phyloP scores from a whole-genome alignment of 1,284 basidiomycete genomes.

The Apiotrichum sp. region DNA sequence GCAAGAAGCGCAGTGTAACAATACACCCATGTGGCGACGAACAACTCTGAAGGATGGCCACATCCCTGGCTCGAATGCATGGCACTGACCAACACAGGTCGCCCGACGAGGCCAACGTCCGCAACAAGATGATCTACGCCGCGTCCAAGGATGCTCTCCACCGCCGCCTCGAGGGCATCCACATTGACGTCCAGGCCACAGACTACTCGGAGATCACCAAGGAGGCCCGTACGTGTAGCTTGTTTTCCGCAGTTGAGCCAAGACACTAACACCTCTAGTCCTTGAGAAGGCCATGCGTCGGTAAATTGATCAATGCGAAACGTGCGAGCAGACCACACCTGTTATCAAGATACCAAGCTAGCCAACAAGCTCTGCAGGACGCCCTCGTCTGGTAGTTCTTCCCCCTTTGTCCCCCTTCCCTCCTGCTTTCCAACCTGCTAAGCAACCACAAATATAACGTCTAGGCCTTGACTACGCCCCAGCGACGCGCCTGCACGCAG shows the following conservation, averaged over 20 bases:
- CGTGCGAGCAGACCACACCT: background rate
- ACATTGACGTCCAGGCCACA: constrained; percentile 75
- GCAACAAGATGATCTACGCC: constrained; percentile 91
- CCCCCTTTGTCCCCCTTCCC: too few species aligned
- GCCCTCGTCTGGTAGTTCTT: too few species aligned
- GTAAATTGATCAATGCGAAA: constrained; percentile 15
- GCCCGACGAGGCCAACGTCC: constrained; percentile 80
- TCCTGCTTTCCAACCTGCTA: too few species aligned
- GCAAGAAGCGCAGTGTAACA: too few species aligned
- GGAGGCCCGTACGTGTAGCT: constrained; percentile 60
- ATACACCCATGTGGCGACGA: too few species aligned
- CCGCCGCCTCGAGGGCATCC: constrained; percentile 54
- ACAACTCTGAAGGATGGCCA: too few species aligned
- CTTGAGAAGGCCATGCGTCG: constrained; percentile 38
- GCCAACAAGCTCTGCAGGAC: too few species aligned
- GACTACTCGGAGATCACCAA: constrained; percentile 70
- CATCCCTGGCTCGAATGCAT: too few species aligned
- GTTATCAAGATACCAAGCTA: background rate
- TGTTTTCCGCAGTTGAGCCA: background rate
- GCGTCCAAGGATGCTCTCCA: constrained; percentile 84
- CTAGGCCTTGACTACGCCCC: too few species aligned
- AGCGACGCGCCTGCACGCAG: too few species aligned
- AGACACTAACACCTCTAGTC: constrained; percentile 18
- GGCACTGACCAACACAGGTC: constrained; percentile 55
- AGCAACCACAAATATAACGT: too few species aligned